These are phyloP conservation scores for Hymenoscyphus infarciens DNA, from an alignment of 2,329 filamentous ascomycete species.

Conservation along the genomic window DNA sequence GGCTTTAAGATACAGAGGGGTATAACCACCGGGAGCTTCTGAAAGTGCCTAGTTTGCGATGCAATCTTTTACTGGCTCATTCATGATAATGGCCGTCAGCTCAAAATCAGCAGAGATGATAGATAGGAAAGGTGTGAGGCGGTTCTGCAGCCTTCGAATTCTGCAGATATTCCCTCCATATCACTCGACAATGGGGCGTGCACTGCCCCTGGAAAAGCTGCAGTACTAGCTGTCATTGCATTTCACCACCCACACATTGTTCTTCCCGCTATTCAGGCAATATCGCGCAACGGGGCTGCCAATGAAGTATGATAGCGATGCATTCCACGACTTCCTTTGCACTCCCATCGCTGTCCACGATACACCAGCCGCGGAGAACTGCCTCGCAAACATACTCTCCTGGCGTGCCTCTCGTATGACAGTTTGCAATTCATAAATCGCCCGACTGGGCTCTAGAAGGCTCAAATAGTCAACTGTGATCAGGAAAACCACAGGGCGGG, in stretches of 20 bases:
- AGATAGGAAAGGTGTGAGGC: background rate
- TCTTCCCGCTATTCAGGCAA: background rate
- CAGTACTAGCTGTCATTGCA: background rate
- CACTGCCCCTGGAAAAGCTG: background rate
- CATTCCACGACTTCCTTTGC: too few species aligned
- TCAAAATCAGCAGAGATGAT: too few species aligned
- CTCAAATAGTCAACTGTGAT: too few species aligned
- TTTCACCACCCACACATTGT: background rate
- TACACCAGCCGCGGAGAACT: too few species aligned
- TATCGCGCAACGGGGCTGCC: background rate
- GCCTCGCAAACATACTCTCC: too few species aligned
- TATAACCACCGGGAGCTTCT: background rate
- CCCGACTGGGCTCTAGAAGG: too few species aligned
- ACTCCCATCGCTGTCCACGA: too few species aligned
- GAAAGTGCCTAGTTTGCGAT: background rate
- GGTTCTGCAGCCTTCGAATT: background rate
- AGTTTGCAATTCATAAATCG: too few species aligned
- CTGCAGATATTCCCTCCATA: background rate
- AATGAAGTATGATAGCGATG: background rate
- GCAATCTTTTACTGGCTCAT: background rate
- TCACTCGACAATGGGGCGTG: background rate
- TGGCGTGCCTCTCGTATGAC: too few species aligned
- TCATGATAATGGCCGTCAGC: too few species aligned
- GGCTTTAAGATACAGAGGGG: background rate
- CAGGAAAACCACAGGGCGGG: too few species aligned